Base-by-base conservation (phyloP, 805 yeast species). In the Starmerella sp. region DNA sequence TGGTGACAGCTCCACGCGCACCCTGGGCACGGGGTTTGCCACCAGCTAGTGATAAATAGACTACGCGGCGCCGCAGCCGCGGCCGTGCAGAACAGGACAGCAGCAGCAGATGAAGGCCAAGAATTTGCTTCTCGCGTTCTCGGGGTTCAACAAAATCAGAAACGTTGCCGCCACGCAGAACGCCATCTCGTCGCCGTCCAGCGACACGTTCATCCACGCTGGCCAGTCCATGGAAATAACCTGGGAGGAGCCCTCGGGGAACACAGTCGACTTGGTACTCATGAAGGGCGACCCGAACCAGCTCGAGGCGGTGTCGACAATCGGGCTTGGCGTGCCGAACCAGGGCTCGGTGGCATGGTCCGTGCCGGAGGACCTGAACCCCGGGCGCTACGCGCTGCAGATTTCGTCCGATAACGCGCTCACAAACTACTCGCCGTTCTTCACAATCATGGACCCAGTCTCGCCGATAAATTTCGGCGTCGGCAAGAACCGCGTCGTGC, bases 341-440 rank as follows among this genome's bases (percentile, higher is more conserved):
- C 48, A 61, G 35, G 71, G 72, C 15, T 13, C 55, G 17, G 63
- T 58, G 52, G 36, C 54, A 17, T 69, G 72, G 72, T 48, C 54
- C 6, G 59, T 65, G 29, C 65, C 68, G 30, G 52, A n/a, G 6
- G 35, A 35, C 29, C 31, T 55, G 10, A 37, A 32, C 6, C 61
- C 62, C 7, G 62, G 62, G 14, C 11, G 37, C 35, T 59, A 59
- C 48, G n/a, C 59, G 4, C 46, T 59, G 37, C 48, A 38, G 52
- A 54, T 59, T 31, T 61, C 55, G 31, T 64, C 64, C 51, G 59
- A 61, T 52, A 52, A 63, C 35, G 65, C 61, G 52, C 62, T 56
- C 46, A 38, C 32, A 4, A 60, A 60, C 58, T 60, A 60, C 59
- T 59, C 79, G 13, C 67, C 69, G 15, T 60, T 55, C 54, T 66